Percentiles rank a stretch among this genome's conserved stretches.
These are phyloP conservation scores for Salvia rosmarinus DNA, from an alignment of 257 asterid genomes.

Conservation along the genomic window DNA sequence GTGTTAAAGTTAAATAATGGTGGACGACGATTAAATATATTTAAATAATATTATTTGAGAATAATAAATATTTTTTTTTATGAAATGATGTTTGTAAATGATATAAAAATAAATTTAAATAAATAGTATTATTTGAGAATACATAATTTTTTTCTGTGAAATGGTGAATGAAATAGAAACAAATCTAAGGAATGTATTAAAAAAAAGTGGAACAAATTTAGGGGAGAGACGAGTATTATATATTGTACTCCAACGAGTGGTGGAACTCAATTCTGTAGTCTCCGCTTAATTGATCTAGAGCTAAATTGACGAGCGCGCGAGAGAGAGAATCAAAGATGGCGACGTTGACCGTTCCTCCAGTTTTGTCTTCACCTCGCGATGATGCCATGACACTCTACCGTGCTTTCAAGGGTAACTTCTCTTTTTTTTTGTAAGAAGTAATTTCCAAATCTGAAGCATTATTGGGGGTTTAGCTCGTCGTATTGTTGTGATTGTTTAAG, in stretches of 20 bases:
- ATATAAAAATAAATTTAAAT: no score
- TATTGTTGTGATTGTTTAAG: neutral
- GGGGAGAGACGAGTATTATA: no score
- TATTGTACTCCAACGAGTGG: neutral
- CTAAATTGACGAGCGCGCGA: neutral
- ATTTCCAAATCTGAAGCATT: conserved; percentile 4
- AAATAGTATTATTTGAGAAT: no score
- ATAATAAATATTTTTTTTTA: no score
- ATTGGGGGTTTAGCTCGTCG: neutral
- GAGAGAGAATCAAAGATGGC: conserved; percentile 51
- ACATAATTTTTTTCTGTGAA: no score
- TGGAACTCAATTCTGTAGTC: neutral
- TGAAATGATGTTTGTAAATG: no score
- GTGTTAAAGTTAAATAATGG: no score
- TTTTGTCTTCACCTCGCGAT: conserved; percentile 79
- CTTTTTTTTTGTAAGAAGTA: neutral
- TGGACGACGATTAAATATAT: no score
- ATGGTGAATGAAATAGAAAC: no score
- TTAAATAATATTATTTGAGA: no score
- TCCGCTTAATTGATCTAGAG: neutral
- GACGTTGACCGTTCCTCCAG: conserved; percentile 63
- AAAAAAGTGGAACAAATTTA: no score
- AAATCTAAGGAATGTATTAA: no score
- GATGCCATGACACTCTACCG: conserved; percentile 80
- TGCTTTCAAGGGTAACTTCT: conserved; percentile 82